phyloP scores from a whole-genome alignment of 345 rosid genomes.

The Cardamine occulta region DNA sequence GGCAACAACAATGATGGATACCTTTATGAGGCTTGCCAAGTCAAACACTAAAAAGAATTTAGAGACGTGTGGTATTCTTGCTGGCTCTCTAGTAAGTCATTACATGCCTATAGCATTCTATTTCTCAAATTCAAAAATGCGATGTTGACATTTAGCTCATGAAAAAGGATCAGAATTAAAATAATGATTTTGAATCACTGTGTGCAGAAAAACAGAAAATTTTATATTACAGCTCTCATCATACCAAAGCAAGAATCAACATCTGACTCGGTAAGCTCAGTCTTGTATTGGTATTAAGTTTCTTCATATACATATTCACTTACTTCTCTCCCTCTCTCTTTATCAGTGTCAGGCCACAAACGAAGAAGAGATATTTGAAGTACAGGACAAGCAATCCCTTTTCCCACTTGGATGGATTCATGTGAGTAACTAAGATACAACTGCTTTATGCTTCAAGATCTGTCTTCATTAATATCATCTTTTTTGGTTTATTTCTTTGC shows the following conservation, averaged over 20 bases:
- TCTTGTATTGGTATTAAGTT: no score
- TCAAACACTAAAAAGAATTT: slow-evolving; percentile 80
- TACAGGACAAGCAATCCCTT: slow-evolving; percentile 89
- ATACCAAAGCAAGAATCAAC: slow-evolving; percentile 98
- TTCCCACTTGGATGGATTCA: slow-evolving; percentile 99
- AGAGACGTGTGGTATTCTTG: slow-evolving; percentile 98
- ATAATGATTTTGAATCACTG: slow-evolving; percentile 27
- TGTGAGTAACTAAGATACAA: slow-evolving; percentile 52
- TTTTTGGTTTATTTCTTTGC: no score
- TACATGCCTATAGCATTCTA: neutral
- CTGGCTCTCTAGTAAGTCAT: slow-evolving; percentile 87
- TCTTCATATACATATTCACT: slow-evolving; percentile 9
- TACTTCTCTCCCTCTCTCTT: slow-evolving; percentile 12
- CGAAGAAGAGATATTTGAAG: slow-evolving; percentile 99
- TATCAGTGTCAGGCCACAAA: slow-evolving; percentile 90
- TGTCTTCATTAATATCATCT: no score
- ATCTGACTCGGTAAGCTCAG: slow-evolving; percentile 72
- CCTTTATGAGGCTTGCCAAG: slow-evolving; percentile 93
- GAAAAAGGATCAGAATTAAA: neutral
- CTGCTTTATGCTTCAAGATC: slow-evolving; percentile 1
- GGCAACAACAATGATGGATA: slow-evolving; percentile 92
- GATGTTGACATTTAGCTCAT: slow-evolving; percentile 9
- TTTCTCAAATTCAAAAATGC: neutral
- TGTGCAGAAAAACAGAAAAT: slow-evolving; percentile 85
- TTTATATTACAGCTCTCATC: slow-evolving; percentile 83